phyloP scores from a whole-genome alignment of 345 rosid species.

The Camelina neglecta region DNA sequence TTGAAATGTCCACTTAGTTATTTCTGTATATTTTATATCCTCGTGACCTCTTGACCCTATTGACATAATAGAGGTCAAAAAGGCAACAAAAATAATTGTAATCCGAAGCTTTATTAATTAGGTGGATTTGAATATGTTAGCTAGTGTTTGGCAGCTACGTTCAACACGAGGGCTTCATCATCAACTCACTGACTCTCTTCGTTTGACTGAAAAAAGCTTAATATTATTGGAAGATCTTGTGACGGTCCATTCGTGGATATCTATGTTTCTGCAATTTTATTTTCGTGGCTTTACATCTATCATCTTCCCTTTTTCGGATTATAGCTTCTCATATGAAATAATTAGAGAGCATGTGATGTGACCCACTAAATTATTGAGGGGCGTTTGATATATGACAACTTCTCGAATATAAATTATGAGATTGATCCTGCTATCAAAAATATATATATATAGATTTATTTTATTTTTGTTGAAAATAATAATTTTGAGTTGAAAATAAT shows the following conservation, averaged over 20 bases:
- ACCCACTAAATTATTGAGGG: constrained; percentile 35
- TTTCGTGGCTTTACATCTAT: constrained; percentile 35
- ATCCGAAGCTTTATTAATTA: constrained; percentile 26
- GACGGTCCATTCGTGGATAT: constrained; percentile 45
- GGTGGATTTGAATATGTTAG: constrained; percentile 26
- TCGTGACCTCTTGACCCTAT: constrained; percentile 20
- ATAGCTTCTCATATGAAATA: constrained; percentile 39
- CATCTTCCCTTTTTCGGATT: constrained; percentile 19
- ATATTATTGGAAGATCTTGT: constrained; percentile 42
- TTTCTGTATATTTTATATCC: not conserved
- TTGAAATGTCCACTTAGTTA: not conserved
- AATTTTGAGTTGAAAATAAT: not conserved
- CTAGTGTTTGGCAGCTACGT: constrained; percentile 46
- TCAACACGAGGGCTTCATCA: constrained; percentile 42
- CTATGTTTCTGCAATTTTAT: constrained; percentile 35
- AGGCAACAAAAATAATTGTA: constrained; percentile 34
- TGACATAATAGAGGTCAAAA: constrained; percentile 38
- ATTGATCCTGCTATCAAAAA: not conserved
- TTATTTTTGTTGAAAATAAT: not conserved
- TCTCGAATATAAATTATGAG: not conserved
- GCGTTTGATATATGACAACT: constrained; percentile 23
- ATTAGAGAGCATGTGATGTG: constrained; percentile 41
- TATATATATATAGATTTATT: no score
- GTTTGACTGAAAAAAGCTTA: constrained; percentile 37
- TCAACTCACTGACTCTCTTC: constrained; percentile 38